Conservation (phyloP, 495 filamentous ascomycete species). For the Podospora appendiculata region DNA sequence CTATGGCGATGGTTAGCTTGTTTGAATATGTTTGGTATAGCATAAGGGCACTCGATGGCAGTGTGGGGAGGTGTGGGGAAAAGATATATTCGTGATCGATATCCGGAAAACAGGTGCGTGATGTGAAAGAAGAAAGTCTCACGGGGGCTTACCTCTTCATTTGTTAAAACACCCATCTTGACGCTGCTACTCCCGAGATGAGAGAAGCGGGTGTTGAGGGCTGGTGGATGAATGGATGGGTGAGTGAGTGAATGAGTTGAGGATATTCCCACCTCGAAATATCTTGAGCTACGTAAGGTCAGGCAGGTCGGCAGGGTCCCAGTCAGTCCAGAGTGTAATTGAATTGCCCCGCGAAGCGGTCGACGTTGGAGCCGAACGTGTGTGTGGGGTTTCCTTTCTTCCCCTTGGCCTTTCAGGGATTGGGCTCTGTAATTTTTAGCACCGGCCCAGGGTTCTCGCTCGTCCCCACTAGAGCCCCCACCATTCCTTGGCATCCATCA, state of each 20-base stretch:
- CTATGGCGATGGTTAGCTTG: conserved; percentile 34
- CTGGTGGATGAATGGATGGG: neutral
- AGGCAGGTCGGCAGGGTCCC: no score
- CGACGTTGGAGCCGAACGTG: conserved; percentile 2
- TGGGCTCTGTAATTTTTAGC: neutral
- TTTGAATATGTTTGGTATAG: no score
- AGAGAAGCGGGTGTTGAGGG: neutral
- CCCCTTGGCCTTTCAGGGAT: neutral
- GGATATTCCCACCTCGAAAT: neutral
- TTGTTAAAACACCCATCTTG: conserved; percentile 45
- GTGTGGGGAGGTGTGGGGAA: neutral
- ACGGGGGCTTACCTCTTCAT: conserved; percentile 57
- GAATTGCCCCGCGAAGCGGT: conserved; percentile 5
- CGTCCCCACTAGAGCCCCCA: no score
- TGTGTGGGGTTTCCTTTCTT: neutral
- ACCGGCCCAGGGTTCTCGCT: neutral
- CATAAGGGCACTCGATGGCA: no score
- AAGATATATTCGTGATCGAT: neutral
- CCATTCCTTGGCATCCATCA: no score
- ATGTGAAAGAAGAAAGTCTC: no score
- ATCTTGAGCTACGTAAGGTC: neutral
- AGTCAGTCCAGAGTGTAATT: neutral
- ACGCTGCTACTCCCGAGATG: no score
- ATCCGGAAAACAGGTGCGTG: no score
- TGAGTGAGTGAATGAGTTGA: neutral